phyloP scores from a whole-genome alignment of 495 filamentous ascomycete genomes.

The Ramalina peruviana region DNA sequence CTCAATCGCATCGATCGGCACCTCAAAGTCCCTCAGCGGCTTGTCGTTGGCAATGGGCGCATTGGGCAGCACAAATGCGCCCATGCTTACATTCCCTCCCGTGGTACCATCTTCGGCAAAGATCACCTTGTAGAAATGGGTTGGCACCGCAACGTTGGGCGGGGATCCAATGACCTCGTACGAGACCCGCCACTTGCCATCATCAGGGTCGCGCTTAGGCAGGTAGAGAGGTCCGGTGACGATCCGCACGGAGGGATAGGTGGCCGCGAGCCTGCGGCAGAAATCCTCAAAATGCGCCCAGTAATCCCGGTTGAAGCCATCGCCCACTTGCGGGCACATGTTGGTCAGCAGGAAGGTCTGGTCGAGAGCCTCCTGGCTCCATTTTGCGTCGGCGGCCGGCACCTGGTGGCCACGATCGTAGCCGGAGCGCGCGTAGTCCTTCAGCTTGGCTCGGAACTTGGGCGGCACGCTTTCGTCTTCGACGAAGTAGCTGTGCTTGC shows the following conservation, averaged over 20 bases:
- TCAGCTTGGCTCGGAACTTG: constrained; percentile 76
- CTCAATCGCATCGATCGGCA: constrained; percentile 84
- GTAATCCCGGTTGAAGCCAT: constrained; percentile 97
- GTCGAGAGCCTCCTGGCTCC: constrained; percentile 87
- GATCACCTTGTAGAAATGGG: constrained; percentile 98
- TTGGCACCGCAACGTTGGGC: constrained; percentile 89
- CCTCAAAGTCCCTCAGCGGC: constrained; percentile 78
- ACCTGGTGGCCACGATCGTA: constrained; percentile 66
- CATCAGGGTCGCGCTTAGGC: constrained; percentile 55
- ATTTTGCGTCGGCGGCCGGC: constrained; percentile 93
- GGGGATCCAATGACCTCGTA: constrained; percentile 97
- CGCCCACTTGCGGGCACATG: constrained; percentile 96
- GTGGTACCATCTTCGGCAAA: constrained; percentile 72
- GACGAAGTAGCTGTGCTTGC: constrained; percentile 66
- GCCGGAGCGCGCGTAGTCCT: constrained; percentile 85
- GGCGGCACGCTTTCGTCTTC: constrained; percentile 71
- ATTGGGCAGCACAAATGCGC: constrained; percentile 92
- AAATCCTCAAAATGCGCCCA: constrained; percentile 99
- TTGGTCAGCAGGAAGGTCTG: constrained; percentile 84
- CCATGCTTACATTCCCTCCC: constrained; percentile 69
- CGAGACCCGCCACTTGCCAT: constrained; percentile 86
- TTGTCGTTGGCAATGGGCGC: constrained; percentile 78
- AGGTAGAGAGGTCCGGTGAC: constrained; percentile 92
- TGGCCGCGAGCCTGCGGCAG: constrained; percentile 63
- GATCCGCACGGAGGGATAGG: constrained; percentile 79